Evolutionary conservation across 73 alveolate species (phyloP).

Genomic region (Durusdinium trenchii): DNA sequence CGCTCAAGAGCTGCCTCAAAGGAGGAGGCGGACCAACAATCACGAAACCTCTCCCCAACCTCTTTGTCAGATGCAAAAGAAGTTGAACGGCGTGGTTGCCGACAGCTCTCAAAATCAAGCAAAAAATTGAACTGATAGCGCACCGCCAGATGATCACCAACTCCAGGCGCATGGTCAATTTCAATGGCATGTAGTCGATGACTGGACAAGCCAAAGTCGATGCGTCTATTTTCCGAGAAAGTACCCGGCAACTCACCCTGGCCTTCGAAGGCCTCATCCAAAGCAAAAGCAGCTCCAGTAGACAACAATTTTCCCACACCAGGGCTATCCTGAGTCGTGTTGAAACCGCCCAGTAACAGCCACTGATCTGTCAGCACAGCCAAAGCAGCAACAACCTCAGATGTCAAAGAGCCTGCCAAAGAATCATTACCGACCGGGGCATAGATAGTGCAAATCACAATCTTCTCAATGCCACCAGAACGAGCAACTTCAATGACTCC

Average conservation of each 20-base stretch:
- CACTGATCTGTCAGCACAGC: background rate
- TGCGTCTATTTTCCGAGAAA: background rate
- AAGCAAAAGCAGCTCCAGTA: background rate
- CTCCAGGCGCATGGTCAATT: background rate
- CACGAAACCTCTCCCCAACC: background rate
- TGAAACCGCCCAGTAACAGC: background rate
- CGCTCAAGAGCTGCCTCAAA: background rate
- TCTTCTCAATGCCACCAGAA: background rate
- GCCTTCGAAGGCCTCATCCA: background rate
- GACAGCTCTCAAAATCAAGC: background rate
- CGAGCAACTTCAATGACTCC: background rate
- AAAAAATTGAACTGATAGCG: background rate
- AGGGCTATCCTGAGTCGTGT: background rate
- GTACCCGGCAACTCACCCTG: background rate
- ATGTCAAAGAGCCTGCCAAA: background rate
- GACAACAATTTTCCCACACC: background rate
- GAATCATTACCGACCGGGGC: background rate
- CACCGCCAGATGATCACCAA: background rate
- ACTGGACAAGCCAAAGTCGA: background rate
- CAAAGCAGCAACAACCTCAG: background rate
- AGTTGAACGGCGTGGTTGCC: background rate
- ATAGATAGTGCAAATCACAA: background rate
- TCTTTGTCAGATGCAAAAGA: background rate
- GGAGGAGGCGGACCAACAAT: background rate
- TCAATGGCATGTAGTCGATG: background rate